Evolutionary conservation across 768 basidiomycete genomes (phyloP).

Genomic region (Lyophyllum shimeji): DNA sequence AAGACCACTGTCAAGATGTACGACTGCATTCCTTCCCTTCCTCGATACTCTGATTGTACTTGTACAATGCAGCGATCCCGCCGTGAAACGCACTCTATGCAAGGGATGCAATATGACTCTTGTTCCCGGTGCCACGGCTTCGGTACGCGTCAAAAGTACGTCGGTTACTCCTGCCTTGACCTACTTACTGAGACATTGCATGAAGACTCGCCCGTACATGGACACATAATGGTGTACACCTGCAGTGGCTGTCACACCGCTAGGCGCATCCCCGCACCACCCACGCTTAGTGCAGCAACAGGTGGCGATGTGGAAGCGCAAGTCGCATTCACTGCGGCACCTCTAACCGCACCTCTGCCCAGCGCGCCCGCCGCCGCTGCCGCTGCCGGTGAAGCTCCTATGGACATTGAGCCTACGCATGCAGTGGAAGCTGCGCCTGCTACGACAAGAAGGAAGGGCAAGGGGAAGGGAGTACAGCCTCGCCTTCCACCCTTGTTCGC

Average conservation of each 20-base stretch:
- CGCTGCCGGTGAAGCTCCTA: not conserved
- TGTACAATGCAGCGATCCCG: slow-evolving; percentile 59
- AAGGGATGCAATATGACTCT: slow-evolving; percentile 63
- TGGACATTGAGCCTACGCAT: not conserved
- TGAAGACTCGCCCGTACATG: too few relatives aligned
- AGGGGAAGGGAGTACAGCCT: slow-evolving; percentile 25
- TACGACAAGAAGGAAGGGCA: not conserved
- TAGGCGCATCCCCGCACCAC: slow-evolving; percentile 71
- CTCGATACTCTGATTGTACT: not conserved
- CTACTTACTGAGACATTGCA: not conserved
- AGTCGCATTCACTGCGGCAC: too few relatives aligned
- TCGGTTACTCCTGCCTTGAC: not conserved
- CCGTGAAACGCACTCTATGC: slow-evolving; percentile 81
- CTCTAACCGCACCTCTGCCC: not conserved
- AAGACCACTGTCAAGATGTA: slow-evolving; percentile 81
- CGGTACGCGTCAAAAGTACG: slow-evolving; percentile 66
- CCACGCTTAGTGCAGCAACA: slow-evolving; percentile 23
- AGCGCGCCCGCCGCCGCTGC: not conserved
- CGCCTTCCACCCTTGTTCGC: slow-evolving; percentile 62
- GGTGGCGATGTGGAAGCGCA: not conserved
- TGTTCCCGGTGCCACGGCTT: slow-evolving; percentile 65
- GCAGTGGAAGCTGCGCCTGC: not conserved
- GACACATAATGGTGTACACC: slow-evolving; percentile 36
- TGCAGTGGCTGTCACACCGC: slow-evolving; percentile 58
- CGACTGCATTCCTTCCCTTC: not conserved